Base-by-base conservation (phyloP, 2,329 filamentous ascomycete species). In the Hypoxylon rubiginosum region DNA sequence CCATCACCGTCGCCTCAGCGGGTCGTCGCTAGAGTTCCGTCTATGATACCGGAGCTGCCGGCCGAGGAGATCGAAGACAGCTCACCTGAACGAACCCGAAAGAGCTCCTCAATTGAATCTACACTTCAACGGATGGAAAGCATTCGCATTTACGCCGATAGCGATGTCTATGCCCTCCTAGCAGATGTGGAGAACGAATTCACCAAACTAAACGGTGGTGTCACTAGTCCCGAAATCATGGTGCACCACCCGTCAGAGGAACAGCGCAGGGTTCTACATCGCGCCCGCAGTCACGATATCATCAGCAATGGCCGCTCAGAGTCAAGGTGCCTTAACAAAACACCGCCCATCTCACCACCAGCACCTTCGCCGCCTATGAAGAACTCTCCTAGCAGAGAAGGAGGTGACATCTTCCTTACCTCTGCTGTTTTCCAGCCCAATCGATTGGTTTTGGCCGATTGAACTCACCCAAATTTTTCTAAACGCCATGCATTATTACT, bases 131-230 rank as follows among this genome's bases (percentile, higher is more conserved):
- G 76, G 11, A 76, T 88, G 39, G 87, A 91, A 76, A 91, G 88
- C 74, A 91, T 91, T 64, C 86, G 87, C 21, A 84, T 92, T 70
- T 92, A 91, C 69, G 89, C 88, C 21, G 89, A 89, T 63, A 86
- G 87, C 64, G 89, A 91, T 50, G 85, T 92, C 8, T 91, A 89
- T 69, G 85, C 87, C 1, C 82, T 92, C 1, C 81, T 92, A 43
- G 88, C 86, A 1, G 90, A 92, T 69, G 90, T 92, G 13, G 89
- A 92, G 76, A 82, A 82, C 66, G 84, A 88, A 72, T 86, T 90
- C 73, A 84, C 78, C 56, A 80, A 80, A 62, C 81, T 84, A 73
- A 79, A 79, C 49, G 79, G 81, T 4, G 62, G 64, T 21, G 56
- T 56, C 24, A 58, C 61, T 45, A 71, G 58, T 49, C 72, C 71